Percentiles rank a stretch among this genome's conserved stretches.
Conservation (phyloP, 225 moss, liverwort and hornwort genomes). For the Physcomitrellopsis africana region DNA sequence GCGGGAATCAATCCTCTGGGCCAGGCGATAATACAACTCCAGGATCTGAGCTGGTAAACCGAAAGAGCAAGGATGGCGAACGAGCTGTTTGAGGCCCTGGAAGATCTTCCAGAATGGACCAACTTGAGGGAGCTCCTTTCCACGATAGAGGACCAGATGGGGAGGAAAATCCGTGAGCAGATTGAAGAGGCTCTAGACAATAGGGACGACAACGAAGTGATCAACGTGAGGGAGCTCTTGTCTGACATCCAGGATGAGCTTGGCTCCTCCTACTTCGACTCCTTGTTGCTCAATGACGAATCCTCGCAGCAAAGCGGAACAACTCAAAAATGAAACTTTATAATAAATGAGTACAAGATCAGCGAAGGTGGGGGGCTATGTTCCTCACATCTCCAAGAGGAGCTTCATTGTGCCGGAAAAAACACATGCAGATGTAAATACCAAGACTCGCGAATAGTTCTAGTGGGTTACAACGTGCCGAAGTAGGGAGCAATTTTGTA, state of each 20-base stretch:
- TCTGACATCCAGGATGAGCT: conserved; percentile 31
- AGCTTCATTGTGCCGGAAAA: no score
- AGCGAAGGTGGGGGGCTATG: no score
- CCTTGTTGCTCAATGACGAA: conserved; percentile 12
- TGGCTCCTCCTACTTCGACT: conserved; percentile 21
- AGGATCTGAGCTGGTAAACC: no score
- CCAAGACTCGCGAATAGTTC: no score
- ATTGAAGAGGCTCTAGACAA: conserved; percentile 23
- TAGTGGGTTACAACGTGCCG: no score
- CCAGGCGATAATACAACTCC: no score
- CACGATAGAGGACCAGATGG: conserved; percentile 24
- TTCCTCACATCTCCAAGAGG: no score
- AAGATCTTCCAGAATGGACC: conserved; percentile 28
- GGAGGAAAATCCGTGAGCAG: conserved; percentile 21
- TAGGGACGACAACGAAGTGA: conserved; percentile 17
- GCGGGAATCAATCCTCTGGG: no score
- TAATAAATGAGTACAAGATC: no score
- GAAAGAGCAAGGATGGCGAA: conserved; percentile 9
- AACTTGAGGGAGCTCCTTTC: conserved; percentile 8
- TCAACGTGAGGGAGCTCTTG: conserved; percentile 28
- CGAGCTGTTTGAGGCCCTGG: conserved; percentile 12
- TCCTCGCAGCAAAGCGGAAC: conserved; percentile 10
- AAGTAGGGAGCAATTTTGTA: no score
- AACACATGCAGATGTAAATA: no score
- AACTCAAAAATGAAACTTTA: conserved; percentile 13